phyloP scores from a whole-genome alignment of 139 green algal genomes.

The Diplosphaera chodatii region DNA sequence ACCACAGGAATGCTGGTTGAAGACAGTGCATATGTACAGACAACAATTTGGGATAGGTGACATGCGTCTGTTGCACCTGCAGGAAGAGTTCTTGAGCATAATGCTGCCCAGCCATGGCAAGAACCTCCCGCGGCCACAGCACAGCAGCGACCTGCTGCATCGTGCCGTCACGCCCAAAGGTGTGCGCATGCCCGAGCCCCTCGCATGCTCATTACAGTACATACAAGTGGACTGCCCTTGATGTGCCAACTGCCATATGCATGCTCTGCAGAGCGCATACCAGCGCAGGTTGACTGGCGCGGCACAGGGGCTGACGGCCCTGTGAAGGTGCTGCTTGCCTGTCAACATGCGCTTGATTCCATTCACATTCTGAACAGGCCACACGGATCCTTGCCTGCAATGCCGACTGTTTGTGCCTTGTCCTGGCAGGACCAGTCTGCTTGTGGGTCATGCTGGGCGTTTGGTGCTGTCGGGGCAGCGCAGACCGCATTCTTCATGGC shows the following conservation, averaged over 20 bases:
- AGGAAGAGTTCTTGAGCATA: constrained; percentile 38
- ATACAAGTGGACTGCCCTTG: too few relatives aligned
- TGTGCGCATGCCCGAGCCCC: too few relatives aligned
- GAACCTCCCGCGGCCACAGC: not conserved
- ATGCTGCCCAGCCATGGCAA: constrained; percentile 33
- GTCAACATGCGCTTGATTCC: too few relatives aligned
- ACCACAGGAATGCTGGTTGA: too few relatives aligned
- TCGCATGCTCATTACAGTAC: too few relatives aligned
- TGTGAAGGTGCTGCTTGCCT: constrained; percentile 34
- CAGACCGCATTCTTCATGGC: constrained; percentile 54
- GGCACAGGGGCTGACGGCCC: constrained; percentile 40
- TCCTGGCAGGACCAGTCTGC: constrained; percentile 48
- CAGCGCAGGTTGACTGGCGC: constrained; percentile 56
- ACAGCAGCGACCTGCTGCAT: not conserved
- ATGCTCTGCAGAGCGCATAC: constrained; percentile 11
- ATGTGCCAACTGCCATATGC: too few relatives aligned
- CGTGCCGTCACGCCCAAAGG: not conserved
- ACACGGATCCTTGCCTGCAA: too few relatives aligned
- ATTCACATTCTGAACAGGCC: too few relatives aligned
- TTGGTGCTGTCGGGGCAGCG: constrained; percentile 47
- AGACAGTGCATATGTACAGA: too few relatives aligned
- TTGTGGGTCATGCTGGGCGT: constrained; percentile 53
- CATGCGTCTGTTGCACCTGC: too few relatives aligned
- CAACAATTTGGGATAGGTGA: too few relatives aligned
- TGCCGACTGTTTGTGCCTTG: too few relatives aligned